Evolutionary conservation across 257 asterid genomes (phyloP).

Genomic region (Knoxia roxburghii): DNA sequence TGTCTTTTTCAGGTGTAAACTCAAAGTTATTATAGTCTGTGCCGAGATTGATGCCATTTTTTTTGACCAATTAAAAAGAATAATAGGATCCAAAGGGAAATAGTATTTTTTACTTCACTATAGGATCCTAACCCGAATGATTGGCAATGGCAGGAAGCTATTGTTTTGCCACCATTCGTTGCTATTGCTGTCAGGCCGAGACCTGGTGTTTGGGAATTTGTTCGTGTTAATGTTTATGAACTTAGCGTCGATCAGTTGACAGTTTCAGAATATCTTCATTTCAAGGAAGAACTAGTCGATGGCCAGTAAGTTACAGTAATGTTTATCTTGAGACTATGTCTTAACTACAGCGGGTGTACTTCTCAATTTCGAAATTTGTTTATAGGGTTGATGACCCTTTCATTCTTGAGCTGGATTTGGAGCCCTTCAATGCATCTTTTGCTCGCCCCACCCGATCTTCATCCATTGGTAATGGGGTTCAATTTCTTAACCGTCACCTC

Average conservation of each 20-base stretch:
- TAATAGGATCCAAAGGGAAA: no score
- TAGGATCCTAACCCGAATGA: no score
- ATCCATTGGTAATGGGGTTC: constrained; percentile 94
- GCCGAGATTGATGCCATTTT: not conserved
- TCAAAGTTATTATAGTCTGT: not conserved
- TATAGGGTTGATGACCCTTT: constrained; percentile 48
- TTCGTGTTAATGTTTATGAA: constrained; percentile 82
- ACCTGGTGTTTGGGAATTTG: constrained; percentile 99
- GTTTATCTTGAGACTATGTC: not conserved
- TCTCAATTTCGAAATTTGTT: constrained; percentile 13
- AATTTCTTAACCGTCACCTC: constrained; percentile 93
- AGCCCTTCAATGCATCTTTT: constrained; percentile 87
- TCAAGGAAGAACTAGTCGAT: constrained; percentile 88
- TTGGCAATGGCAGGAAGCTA: constrained; percentile 70
- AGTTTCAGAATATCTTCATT: constrained; percentile 70
- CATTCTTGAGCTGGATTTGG: constrained; percentile 91
- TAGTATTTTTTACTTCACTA: no score
- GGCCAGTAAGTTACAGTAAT: constrained; percentile 55
- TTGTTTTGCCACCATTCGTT: constrained; percentile 91
- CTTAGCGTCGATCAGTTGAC: constrained; percentile 86
- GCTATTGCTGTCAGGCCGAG: constrained; percentile 92
- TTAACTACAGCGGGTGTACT: not conserved
- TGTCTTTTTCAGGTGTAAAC: no score
- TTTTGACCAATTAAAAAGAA: not conserved
- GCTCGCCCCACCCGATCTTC: constrained; percentile 93